These are phyloP conservation scores for Saururus chinensis DNA, from an alignment of 164 flowering plant species.

Conservation along the genomic window DNA sequence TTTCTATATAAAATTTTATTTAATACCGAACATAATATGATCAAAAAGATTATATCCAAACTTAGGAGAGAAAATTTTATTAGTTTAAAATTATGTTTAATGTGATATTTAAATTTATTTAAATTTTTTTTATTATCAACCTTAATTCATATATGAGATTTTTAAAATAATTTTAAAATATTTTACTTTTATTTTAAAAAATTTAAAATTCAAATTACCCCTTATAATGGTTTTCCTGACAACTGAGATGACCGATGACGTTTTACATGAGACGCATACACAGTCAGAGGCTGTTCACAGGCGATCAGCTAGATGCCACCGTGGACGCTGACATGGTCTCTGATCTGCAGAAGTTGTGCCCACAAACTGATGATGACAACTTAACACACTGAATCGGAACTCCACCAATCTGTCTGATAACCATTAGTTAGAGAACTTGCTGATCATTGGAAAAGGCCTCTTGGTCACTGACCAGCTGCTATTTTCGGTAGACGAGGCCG, in stretches of 20 bases:
- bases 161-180: too few relatives aligned
- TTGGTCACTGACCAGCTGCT: conserved; percentile 56
- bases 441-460: conserved; percentile 48
- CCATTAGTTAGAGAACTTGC: conserved; percentile 62
- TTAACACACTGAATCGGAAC: conserved; percentile 45
- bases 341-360: conserved; percentile 49
- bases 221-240: too few relatives aligned
- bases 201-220: too few relatives aligned
- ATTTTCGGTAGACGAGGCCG: conserved; percentile 34
- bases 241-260: too few relatives aligned
- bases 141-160: not conserved
- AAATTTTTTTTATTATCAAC: too few relatives aligned
- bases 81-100: too few relatives aligned
- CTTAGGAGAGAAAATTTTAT: too few relatives aligned
- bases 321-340: conserved; percentile 32
- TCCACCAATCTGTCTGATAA: conserved; percentile 64
- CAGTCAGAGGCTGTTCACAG: conserved; percentile 46
- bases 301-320: conserved; percentile 53
- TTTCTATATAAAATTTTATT: too few relatives aligned
- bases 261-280: conserved; percentile 27
- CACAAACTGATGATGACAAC: conserved; percentile 48
- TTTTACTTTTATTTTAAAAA: too few relatives aligned
- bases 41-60: too few relatives aligned
- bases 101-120: too few relatives aligned
- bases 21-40: too few relatives aligned